Evolutionary conservation across 345 rosid species (phyloP), one percentile per base, ranked within the genome.

Genomic region (Eucalyptus cladocalyx): DNA sequence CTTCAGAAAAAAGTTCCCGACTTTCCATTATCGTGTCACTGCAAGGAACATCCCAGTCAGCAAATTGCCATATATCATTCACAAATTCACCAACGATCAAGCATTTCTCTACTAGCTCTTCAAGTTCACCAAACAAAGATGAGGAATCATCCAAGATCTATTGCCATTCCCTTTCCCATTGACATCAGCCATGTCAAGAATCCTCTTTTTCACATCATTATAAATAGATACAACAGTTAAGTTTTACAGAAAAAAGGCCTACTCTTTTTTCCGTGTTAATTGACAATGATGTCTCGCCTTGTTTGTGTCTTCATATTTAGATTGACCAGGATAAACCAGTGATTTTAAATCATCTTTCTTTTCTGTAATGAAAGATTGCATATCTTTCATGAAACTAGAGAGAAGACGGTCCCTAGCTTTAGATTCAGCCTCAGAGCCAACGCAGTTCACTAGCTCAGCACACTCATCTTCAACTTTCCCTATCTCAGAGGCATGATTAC

Each of bases 81-180:
- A 94, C 90, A 92, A 95, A 93, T 80, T 91, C 96, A 88, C 91
- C 89, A 67, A 97, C 87, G 76, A 96, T 92, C 24, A 92, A 80
- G 90, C 97, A 95, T 93, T 93, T 96, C 91, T 96, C 98, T 89
- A 96, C 95, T 90, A 94, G 99, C 93, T 93, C 97, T 90, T 95
- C 98, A 86, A 96, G 93, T 91, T 88, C 92, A 91, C 92, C 87
- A 92, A 94, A 93, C 72, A 94, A 87, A 87, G 90, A 91, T 90
- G 95, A 93, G 91, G 91, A 90, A 87, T 93, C 94, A 50, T 87
- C 92, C 88, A 48, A 48, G 88, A 90, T 72, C 86, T 90, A 86
- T 87, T 90, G 88, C 90, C 90, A 80, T 91, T 92, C 62, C 89
- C 93, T 90, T 91, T 91, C 87, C 93, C 91, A 86, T 34, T 80